These are phyloP conservation scores for Pyricularia pennisetigena DNA, from an alignment of 2,329 filamentous ascomycete genomes.

Conservation along the genomic window DNA sequence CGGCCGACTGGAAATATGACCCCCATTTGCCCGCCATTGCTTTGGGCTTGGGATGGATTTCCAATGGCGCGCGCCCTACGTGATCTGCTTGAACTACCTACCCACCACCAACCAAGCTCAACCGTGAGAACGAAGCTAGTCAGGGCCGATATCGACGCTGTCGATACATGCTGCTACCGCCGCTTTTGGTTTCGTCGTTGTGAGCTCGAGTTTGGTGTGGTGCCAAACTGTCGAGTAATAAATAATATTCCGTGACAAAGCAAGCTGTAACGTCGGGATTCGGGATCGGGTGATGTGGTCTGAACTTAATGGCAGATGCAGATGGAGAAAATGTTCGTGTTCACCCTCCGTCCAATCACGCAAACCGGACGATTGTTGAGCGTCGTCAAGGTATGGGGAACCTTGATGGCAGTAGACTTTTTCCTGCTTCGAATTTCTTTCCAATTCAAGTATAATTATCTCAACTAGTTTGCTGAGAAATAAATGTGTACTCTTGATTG, in stretches of 20 bases:
- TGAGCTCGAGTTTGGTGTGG: not conserved
- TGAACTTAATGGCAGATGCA: not conserved
- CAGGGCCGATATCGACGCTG: not conserved
- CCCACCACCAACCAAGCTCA: not conserved
- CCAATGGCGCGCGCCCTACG: not conserved
- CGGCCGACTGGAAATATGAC: constrained; percentile 76
- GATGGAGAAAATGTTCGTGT: not conserved
- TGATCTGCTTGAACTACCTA: not conserved
- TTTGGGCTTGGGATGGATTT: constrained; percentile 18
- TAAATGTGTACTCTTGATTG: not conserved
- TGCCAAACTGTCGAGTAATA: not conserved
- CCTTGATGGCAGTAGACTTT: not conserved
- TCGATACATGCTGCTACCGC: not conserved
- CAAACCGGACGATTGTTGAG: not conserved
- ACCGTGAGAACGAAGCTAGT: not conserved
- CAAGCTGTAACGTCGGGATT: not conserved
- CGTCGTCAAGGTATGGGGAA: not conserved
- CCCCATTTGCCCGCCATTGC: constrained; percentile 60
- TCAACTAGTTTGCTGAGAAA: not conserved
- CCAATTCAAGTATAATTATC: not conserved
- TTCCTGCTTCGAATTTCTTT: not conserved
- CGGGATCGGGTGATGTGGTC: not conserved
- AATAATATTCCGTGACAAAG: not conserved
- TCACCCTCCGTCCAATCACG: not conserved
- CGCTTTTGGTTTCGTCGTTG: not conserved